Conservation (phyloP, 345 rosid genomes). For the Dipteronia dyeriana region DNA sequence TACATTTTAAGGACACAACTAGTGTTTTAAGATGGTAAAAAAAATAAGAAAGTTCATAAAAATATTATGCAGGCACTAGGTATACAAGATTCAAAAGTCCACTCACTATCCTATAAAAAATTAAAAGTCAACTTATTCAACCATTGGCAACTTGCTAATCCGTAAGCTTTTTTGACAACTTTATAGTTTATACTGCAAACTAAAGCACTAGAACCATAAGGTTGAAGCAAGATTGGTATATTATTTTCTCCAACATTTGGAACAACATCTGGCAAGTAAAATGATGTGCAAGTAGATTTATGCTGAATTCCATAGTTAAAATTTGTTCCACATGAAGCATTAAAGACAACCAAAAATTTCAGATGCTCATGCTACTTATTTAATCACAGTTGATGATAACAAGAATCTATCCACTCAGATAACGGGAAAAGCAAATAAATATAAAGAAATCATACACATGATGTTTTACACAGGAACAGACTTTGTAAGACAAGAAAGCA, state of each 20-base stretch:
- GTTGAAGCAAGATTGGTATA: background rate
- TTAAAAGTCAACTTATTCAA: background rate
- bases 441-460: background rate
- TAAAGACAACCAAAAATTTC: background rate
- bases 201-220: background rate
- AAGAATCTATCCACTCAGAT: background rate
- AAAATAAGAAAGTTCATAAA: background rate
- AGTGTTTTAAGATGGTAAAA: background rate
- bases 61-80: background rate
- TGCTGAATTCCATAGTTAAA: background rate
- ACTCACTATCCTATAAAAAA: background rate
- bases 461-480: background rate
- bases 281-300: background rate
- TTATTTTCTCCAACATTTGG: background rate
- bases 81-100: background rate
- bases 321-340: background rate
- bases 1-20: background rate
- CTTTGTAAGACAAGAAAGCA: background rate
- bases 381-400: background rate
- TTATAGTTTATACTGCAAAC: background rate
- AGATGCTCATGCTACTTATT: background rate
- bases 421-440: too few relatives aligned
- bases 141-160: background rate
- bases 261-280: background rate
- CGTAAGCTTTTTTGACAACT: background rate